Base-by-base conservation (phyloP, 495 filamentous ascomycete species). In the Parachaetomium inaequale region DNA sequence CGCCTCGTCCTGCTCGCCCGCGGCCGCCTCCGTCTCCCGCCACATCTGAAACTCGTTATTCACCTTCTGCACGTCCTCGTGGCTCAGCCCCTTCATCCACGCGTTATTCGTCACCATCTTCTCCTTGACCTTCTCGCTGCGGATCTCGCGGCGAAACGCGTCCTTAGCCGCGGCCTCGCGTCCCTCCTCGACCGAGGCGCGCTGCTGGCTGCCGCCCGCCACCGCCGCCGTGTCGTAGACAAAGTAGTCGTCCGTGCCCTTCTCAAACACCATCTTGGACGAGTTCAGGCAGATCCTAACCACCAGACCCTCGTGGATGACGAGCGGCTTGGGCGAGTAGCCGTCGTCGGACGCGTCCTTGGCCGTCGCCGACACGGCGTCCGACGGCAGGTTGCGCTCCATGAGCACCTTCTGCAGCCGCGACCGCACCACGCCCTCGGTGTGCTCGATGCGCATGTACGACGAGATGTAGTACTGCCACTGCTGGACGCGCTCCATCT, bases 391-490 rank as follows among this genome's bases (percentile, higher is more conserved):
- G 75, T 89, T 94, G 62, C 91, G 88, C 64, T 87, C 84, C 12
- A 95, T 79, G 79, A 91, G 49, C 79, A 87, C 75, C 81, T 86
- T 76, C 70, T 77, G 79, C 68, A 95, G 79, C 23, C 82, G 81
- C 7, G 80, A 80, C 43, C 86, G 80, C 7, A 81, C 77, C 7
- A 97, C 81, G 29, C 90, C 90, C 74, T 99, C 95, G 15, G 95
- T 99, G 7, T 88, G 89, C 60, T 95, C 92, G 46, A 91, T 81
- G 70, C 90, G 89, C 51, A 88, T 87, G 75, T 88, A 99, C 11
- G 92, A 90, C 43, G 91, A 91, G 45, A 96, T 89, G 70, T 99
- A 99, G 79, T 93, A 93, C 53, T 89, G 88, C 93, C 93, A 98
- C 57, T 77, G 77, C 42, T 85, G 79, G 59, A 76, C 78, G 21